These are phyloP conservation scores for Aspergillus taichungensis DNA, from an alignment of 495 filamentous ascomycete species.

Conservation along the genomic window DNA sequence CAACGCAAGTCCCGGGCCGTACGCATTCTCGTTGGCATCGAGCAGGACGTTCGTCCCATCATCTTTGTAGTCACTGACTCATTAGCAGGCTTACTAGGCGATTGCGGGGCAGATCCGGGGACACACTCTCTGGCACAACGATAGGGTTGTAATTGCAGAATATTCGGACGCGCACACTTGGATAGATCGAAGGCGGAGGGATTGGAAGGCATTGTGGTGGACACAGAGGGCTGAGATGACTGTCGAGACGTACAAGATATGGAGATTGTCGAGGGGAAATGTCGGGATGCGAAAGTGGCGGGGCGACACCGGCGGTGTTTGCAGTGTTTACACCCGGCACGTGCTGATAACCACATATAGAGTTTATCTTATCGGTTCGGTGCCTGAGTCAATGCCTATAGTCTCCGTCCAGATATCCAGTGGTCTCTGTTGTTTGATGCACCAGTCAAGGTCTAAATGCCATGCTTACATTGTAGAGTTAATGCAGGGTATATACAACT, in stretches of 20 bases:
- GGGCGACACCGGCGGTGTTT: too few species aligned
- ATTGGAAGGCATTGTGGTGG: slow-evolving; percentile 31
- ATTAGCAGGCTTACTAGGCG: slow-evolving; percentile 21
- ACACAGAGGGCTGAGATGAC: background rate
- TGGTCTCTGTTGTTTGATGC: too few species aligned
- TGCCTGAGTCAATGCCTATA: too few species aligned
- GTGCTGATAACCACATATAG: background rate
- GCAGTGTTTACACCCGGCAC: too few species aligned
- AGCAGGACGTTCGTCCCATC: slow-evolving; percentile 94
- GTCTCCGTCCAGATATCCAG: too few species aligned
- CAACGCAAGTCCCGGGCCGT: slow-evolving; percentile 62
- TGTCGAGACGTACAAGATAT: background rate
- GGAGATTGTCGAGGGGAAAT: background rate
- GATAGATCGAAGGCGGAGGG: slow-evolving; percentile 59
- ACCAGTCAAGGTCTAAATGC: too few species aligned
- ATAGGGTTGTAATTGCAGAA: slow-evolving; percentile 73
- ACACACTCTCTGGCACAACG: slow-evolving; percentile 75
- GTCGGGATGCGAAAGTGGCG: too few species aligned
- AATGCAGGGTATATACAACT: too few species aligned
- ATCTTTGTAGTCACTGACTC: slow-evolving; percentile 90
- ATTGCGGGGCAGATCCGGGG: slow-evolving; percentile 7
- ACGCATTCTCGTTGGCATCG: slow-evolving; percentile 97
- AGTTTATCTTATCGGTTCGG: too few species aligned
- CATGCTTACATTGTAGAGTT: too few species aligned
- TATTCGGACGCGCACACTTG: slow-evolving; percentile 77